A percentile compares a stretch with the other conserved stretches of the same genome.
phyloP scores from a whole-genome alignment of 2,329 filamentous ascomycete species.

The Hypoxylon sp. region DNA sequence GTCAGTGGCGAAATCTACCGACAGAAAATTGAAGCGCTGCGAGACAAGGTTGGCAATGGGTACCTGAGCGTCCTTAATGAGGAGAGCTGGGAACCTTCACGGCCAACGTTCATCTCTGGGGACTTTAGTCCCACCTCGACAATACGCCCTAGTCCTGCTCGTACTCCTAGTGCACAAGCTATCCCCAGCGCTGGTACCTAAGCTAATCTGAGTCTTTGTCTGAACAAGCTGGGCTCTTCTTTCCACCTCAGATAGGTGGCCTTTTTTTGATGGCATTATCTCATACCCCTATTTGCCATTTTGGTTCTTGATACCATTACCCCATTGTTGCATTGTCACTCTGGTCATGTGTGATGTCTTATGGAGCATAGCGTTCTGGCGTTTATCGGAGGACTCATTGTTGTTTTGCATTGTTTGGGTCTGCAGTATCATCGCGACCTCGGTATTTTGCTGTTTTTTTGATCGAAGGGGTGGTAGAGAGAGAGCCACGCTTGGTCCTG shows the following conservation, averaged over 20 bases:
- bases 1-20: slow-evolving; percentile 83
- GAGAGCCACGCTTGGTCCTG: slow-evolving; percentile 22
- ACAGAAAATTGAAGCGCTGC: slow-evolving; percentile 88
- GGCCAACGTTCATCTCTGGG: slow-evolving; percentile 58
- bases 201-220: slow-evolving; percentile 56
- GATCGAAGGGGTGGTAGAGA: slow-evolving; percentile 17
- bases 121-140: slow-evolving; percentile 58
- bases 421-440: slow-evolving; percentile 19
- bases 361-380: slow-evolving; percentile 56
- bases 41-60: slow-evolving; percentile 86
- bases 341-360: slow-evolving; percentile 48
- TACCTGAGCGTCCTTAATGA: slow-evolving; percentile 91
- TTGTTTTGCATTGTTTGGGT: slow-evolving; percentile 45
- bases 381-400: slow-evolving; percentile 50
- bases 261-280: slow-evolving; percentile 35
- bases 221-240: slow-evolving; percentile 32
- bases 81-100: slow-evolving; percentile 72
- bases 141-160: slow-evolving; percentile 57
- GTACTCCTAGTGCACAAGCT: slow-evolving; percentile 61
- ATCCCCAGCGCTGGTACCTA: slow-evolving; percentile 69
- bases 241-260: slow-evolving; percentile 23
- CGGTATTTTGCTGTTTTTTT: slow-evolving; percentile 25
- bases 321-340: slow-evolving; percentile 47
- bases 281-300: slow-evolving; percentile 32
- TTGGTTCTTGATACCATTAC: slow-evolving; percentile 42